Evolutionary conservation across 164 flowering plant genomes (phyloP), one percentile per base, ranked within the genome.

Genomic region (Magnolia changhungtana): DNA sequence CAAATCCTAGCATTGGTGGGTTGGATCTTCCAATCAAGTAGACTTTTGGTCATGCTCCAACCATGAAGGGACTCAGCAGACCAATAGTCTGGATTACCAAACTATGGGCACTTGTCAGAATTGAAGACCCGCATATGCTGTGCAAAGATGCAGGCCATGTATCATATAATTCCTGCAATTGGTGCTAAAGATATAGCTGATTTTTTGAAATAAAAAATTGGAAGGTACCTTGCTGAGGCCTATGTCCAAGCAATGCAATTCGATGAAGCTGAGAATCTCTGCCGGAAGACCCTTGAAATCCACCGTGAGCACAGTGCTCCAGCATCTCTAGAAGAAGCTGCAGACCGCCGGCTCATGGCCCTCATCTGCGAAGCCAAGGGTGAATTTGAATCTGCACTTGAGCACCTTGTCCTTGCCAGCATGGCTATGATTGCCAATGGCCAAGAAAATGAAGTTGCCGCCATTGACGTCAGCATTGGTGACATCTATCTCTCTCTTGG

Each of bases 201-300:
- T 23, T 65, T 65, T 65, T 11, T 37, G 45, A 5, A 37, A 27
- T 1, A 27, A 37, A 23, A 65, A 24, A 20, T 21, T 65, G 27
- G 69, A 86, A 95, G 98, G 88, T 94, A 96, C 82, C 84, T 96
- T 72, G 96, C 99, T 27, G 99, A 96, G 84, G 98, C 99, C 16
- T 90, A 90, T 77, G 97, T 94, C 71, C 98, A 96, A 84, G 97
- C 97, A 64, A 94, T 96, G 98, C 95, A 91, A 78, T 96, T 96
- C 77, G 91, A 91, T 68, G 97, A 90, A 79, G 99, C 99, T 20
- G 98, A 94, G 70, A 85, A 82, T 19, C 79, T 96, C 50, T 92
- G 94, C 88, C 89, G 90, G 86, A 90, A 83, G 83, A 92, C 97
- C 52, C 97, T 96, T 49, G 98, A 91, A 77, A 94, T 96, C 80